Conservation (phyloP, 163 green algal species). For the Chlorella variabilis region DNA sequence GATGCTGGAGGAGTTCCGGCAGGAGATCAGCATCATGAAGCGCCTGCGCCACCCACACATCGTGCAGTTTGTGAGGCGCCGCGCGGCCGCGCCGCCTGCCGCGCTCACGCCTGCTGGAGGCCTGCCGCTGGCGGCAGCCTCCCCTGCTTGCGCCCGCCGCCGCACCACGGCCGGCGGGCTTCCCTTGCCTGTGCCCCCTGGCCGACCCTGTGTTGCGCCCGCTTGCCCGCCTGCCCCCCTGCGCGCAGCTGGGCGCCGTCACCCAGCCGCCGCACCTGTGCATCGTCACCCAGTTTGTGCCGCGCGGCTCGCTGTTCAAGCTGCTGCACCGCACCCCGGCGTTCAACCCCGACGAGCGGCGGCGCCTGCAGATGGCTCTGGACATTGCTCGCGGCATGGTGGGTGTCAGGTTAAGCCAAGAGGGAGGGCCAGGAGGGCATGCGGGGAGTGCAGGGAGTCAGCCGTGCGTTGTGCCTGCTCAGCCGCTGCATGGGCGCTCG, state of each 20-base stretch:
- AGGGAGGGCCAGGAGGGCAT: too few species aligned
- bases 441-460: too few species aligned
- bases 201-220: too few species aligned
- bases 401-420: not conserved
- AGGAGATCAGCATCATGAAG: constrained; percentile 90
- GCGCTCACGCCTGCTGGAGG: not conserved
- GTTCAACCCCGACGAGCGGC: constrained; percentile 62
- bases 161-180: too few species aligned
- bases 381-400: constrained; percentile 80
- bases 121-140: not conserved
- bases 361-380: constrained; percentile 81
- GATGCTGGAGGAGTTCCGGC: constrained; percentile 75
- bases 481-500: too few species aligned
- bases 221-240: not conserved
- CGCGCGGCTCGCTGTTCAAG: constrained; percentile 84
- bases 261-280: constrained; percentile 78
- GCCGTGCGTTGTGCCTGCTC: too few species aligned
- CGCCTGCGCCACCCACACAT: constrained; percentile 87
- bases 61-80: constrained; percentile 54
- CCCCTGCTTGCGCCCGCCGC: not conserved
- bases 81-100: not conserved
- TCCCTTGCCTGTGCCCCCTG: too few species aligned
- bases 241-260: constrained; percentile 82
- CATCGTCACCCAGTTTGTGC: constrained; percentile 94
- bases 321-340: constrained; percentile 78